Conservation (phyloP, 257 asterid species). For the Cruciata laevipes region DNA sequence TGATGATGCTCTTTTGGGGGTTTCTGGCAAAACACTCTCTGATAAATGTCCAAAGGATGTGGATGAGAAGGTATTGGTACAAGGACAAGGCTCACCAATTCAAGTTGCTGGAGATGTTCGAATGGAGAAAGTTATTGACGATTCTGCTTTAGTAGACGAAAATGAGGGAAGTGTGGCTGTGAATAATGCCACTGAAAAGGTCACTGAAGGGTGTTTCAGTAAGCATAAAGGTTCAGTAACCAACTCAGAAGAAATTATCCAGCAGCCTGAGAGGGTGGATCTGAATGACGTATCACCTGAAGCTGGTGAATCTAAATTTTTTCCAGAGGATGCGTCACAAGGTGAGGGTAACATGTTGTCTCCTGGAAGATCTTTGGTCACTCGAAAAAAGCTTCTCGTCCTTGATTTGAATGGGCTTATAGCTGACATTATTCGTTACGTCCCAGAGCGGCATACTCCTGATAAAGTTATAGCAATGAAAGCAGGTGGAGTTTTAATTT, state of each 20-base stretch:
- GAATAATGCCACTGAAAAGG: slow-evolving; percentile 19
- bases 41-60: slow-evolving; percentile 16
- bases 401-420: slow-evolving; percentile 84
- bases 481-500: slow-evolving; percentile 40
- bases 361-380: slow-evolving; percentile 17
- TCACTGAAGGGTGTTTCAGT: slow-evolving; percentile 10
- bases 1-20: slow-evolving; percentile 14
- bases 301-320: background rate
- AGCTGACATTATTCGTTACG: slow-evolving; percentile 48
- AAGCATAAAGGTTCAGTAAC: background rate
- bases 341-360: slow-evolving; percentile 13
- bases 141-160: slow-evolving; percentile 18
- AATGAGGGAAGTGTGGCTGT: slow-evolving; percentile 4
- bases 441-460: slow-evolving; percentile 44
- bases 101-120: slow-evolving; percentile 24
- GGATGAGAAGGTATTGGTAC: slow-evolving; percentile 22
- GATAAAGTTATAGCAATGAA: slow-evolving; percentile 46
- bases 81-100: slow-evolving; percentile 19
- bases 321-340: slow-evolving; percentile 9
- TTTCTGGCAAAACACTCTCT: slow-evolving; percentile 15
- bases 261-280: slow-evolving; percentile 1
- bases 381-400: slow-evolving; percentile 69
- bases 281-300: background rate
- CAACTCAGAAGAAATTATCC: background rate
- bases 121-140: slow-evolving; percentile 21